Conservation (phyloP, 176 grass and related monocot genomes). For the Carex scoparia region DNA sequence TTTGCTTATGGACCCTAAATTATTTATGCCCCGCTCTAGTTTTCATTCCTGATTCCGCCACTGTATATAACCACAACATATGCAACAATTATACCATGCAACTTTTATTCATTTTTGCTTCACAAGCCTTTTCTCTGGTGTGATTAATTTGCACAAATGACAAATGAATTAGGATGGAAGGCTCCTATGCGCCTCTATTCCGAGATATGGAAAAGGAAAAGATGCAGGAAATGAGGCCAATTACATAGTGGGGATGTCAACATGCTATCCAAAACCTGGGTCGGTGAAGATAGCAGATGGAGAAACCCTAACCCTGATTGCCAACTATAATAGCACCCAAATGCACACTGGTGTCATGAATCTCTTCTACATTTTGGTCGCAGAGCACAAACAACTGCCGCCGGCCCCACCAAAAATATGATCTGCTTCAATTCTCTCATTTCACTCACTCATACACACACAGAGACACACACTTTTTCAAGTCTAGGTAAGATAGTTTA, state of each 20-base stretch:
- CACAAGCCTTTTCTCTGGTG: neutral
- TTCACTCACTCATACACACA: neutral
- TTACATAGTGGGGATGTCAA: conserved; percentile 87
- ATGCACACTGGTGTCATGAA: conserved; percentile 73
- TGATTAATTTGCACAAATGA: neutral
- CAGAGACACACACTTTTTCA: neutral
- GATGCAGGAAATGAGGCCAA: conserved; percentile 68
- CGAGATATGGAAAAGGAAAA: conserved; percentile 47
- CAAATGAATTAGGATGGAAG: conserved; percentile 51
- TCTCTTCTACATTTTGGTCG: conserved; percentile 85
- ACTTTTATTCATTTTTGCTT: neutral
- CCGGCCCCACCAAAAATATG: neutral
- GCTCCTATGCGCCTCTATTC: conserved; percentile 50
- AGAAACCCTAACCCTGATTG: conserved; percentile 65
- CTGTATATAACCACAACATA: neutral
- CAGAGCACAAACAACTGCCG: conserved; percentile 30
- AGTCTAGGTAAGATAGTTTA: neutral
- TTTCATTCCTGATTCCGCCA: too few species aligned
- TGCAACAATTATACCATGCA: neutral
- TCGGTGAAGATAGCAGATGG: conserved; percentile 43
- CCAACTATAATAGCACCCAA: conserved; percentile 69
- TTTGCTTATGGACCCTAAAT: too few species aligned
- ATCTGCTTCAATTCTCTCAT: conserved; percentile 35
- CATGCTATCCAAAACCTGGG: conserved; percentile 66
- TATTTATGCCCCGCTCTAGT: too few species aligned